Conservation (phyloP, 2,329 filamentous ascomycete genomes). For the Tolypocladium pustulatum region DNA sequence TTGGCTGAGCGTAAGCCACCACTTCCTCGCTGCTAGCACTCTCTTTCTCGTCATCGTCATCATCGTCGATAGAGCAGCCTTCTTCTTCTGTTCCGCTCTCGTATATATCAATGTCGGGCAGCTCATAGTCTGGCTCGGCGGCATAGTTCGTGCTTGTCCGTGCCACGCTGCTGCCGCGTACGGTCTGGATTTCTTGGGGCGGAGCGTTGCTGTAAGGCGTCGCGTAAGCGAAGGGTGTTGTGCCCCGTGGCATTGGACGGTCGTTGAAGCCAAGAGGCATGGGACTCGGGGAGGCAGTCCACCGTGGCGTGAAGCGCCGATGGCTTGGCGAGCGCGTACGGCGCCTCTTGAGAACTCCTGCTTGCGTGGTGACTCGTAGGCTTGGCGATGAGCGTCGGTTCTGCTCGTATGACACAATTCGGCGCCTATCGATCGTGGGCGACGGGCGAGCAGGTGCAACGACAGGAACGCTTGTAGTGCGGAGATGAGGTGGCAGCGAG, state of each 20-base stretch:
- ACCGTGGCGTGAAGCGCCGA: constrained; percentile 43
- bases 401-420: constrained; percentile 32
- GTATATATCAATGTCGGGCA: constrained; percentile 24
- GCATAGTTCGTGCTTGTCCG: constrained; percentile 17
- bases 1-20: constrained; percentile 13
- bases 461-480: constrained; percentile 43
- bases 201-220: constrained; percentile 61
- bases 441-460: constrained; percentile 25
- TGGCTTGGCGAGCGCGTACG: constrained; percentile 48
- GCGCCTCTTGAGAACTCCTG: constrained; percentile 35
- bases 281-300: constrained; percentile 39
- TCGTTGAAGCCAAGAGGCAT: constrained; percentile 23
- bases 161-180: constrained; percentile 17
- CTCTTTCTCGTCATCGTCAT: constrained; percentile 11
- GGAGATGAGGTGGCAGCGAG: constrained; percentile 36
- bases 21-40: constrained; percentile 15
- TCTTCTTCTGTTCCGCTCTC: constrained; percentile 25
- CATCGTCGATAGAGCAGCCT: constrained; percentile 14
- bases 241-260: constrained; percentile 17
- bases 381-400: constrained; percentile 21
- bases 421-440: constrained; percentile 28
- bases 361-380: constrained; percentile 13
- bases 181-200: constrained; percentile 26
- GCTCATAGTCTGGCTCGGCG: constrained; percentile 24
- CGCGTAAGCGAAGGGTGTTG: constrained; percentile 60